Base-by-base conservation (phyloP, 2,329 filamentous ascomycete genomes). In the Aspergillus pseudotamarii region DNA sequence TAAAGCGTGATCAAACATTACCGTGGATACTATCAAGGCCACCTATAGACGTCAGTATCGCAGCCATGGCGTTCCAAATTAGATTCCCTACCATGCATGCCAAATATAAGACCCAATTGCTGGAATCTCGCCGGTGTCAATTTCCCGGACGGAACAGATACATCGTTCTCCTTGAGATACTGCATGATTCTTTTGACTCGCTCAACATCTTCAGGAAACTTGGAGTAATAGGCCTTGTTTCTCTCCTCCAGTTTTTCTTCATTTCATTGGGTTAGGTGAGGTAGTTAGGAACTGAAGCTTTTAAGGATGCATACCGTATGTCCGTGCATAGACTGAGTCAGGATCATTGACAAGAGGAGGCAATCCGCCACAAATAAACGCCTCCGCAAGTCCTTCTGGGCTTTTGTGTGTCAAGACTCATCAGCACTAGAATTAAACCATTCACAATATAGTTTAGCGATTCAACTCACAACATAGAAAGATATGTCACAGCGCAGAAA, bases 321-420 rank as follows among this genome's bases (percentile, higher is more conserved):
- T 89, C 0, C 86, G 85, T 57, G 83, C 75, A 77, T 97, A 97
- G 36, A 96, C 90, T 50, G 91, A 83, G 58, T 94, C 91, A 0
- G 92, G 85, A 0, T 83, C 83, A 64, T 86, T 86, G 58, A 90
- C 88, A 12, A 97, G 81, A 0, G 94, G 91, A 16, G 92, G 90
- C 51, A 97, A 82, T 0, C 94, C 94, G 43, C 94, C 94, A 12
- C 91, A 92, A 38, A 94, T 83, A 74, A 96, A 98, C 28, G 88
- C 88, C 79, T 98, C 94, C 34, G 88, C 87, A 28, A 98, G 79
- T 1, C 91, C 91, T 61, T 93, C 85, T 0, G 92, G 92, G 69
- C 87, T 81, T 41, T 21, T 38, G 28, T 3, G 21, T 11, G 48
- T 16, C 14, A 30, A 30, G 1, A 6, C 23, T 28, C 12, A 11